Evolutionary conservation across 441 rosid genomes (phyloP), one percentile per base, ranked within the genome.

Genomic region (Populus hybrid): DNA sequence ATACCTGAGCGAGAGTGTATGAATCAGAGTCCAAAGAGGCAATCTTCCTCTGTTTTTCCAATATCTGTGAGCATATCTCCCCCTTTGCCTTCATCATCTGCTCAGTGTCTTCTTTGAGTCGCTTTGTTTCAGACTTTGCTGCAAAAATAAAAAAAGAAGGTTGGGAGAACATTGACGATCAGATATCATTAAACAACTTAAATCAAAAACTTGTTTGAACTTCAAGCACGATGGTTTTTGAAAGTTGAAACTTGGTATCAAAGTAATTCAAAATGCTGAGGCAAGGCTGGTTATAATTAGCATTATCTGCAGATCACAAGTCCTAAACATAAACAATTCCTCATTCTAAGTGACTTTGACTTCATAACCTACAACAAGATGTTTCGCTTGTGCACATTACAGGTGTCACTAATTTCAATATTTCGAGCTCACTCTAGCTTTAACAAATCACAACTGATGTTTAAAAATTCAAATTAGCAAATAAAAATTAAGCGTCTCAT

Each of bases 21-120:
- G 87, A 88, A 84, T 90, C 97, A 80, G 87, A 89, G 74, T 90
- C 92, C 80, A 89, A 71, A 0, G 88, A 84, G 67, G 87, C 80
- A 30, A 84, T 82, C 83, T 82, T 92, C 69, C 85, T 89, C 83
- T 90, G 93, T 71, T 84, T 90, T n/a, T 64, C 91, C 74, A 88
- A 76, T 79, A 92, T 88, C 80, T 80, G 84, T 3, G 88, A 82
- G 84, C 92, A 88, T 76, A 90, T 79, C 67, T 83, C 74, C 46
- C 90, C 94, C 88, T 87, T 94, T 14, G 21, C 84, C 80, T 81
- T 85, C 70, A 81, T 67, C 91, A 86, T 84, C 84, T 83, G 80
- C 77, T 88, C 93, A 11, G 81, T 75, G 38, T 88, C 95, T 78
- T 85, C 91, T 75, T 81, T 84, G 6, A 91, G 82, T 76, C 84